Evolutionary conservation across 495 filamentous ascomycete species (phyloP).

Genomic region (Penicillium canescens): DNA sequence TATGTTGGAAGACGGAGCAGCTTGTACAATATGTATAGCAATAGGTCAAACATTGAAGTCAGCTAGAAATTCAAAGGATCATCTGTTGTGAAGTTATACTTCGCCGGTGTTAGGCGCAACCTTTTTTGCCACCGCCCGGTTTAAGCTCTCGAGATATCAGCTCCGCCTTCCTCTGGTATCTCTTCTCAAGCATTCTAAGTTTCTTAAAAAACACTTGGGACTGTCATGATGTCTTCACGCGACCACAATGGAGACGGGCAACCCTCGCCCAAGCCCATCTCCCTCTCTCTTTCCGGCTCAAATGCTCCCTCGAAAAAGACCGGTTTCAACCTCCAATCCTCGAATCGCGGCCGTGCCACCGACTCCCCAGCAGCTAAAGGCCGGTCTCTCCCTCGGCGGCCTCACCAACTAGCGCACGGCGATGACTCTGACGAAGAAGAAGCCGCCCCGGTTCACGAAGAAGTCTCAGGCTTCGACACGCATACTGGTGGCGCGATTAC

Average conservation of each 20-base stretch:
- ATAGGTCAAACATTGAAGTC: too few species aligned
- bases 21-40: too few species aligned
- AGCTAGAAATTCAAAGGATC: too few species aligned
- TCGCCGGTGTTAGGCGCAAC: slow-evolving; percentile 4
- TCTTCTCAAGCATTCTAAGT: neutral
- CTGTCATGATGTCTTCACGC: slow-evolving; percentile 22
- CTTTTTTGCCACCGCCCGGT: slow-evolving; percentile 24
- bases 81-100: too few species aligned
- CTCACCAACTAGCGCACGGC: slow-evolving; percentile 34
- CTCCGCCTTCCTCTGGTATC: neutral
- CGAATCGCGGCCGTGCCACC: slow-evolving; percentile 20
- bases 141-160: slow-evolving; percentile 15
- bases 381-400: slow-evolving; percentile 34
- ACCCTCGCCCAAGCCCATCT: slow-evolving; percentile 26
- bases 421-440: slow-evolving; percentile 52
- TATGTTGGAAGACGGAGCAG: too few species aligned
- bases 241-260: slow-evolving; percentile 4
- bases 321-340: slow-evolving; percentile 33
- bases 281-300: slow-evolving; percentile 27
- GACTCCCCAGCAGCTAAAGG: slow-evolving; percentile 14
- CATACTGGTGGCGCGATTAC: slow-evolving; percentile 55
- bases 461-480: slow-evolving; percentile 61
- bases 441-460: slow-evolving; percentile 40
- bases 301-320: slow-evolving; percentile 31
- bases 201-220: neutral